Percentiles rank a stretch among this genome's conserved stretches.
These are phyloP conservation scores for Corrigiola litoralis DNA, from an alignment of 179 eudicot species.

Conservation along the genomic window DNA sequence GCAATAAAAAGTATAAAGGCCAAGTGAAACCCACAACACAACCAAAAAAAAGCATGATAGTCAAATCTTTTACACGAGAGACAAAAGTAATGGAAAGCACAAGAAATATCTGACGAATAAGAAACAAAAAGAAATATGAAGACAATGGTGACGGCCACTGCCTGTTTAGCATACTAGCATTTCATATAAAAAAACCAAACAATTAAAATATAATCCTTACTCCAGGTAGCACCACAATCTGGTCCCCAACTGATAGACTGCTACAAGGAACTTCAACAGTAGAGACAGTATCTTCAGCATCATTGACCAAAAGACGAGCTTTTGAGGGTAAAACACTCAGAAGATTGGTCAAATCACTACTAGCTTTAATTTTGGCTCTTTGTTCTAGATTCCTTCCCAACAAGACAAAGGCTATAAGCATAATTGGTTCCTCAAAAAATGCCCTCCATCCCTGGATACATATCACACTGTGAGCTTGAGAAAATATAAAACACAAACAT, in stretches of 20 bases:
- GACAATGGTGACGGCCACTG: neutral
- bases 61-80: neutral
- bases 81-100: neutral
- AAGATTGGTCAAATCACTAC: slow-evolving; percentile 95
- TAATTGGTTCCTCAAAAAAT: slow-evolving; percentile 96
- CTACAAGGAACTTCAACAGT: slow-evolving; percentile 87
- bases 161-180: neutral
- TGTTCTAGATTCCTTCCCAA: slow-evolving; percentile 98
- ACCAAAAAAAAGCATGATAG: slow-evolving; percentile 2
- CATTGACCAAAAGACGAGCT: slow-evolving; percentile 82
- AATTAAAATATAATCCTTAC: slow-evolving; percentile 41
- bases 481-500: neutral
- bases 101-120: neutral
- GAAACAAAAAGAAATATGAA: neutral
- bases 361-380: slow-evolving; percentile 94
- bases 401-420: slow-evolving; percentile 97
- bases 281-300: slow-evolving; percentile 48
- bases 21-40: neutral
- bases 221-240: slow-evolving; percentile 89
- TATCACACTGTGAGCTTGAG: slow-evolving; percentile 11
- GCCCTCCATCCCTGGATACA: slow-evolving; percentile 84
- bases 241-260: slow-evolving; percentile 86
- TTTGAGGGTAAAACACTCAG: slow-evolving; percentile 78
- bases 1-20: neutral
- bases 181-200: neutral